A percentile compares a stretch with the other conserved stretches of the same genome.
Conservation (phyloP, 2,329 filamentous ascomycete genomes). For the Lasiodiplodia hormozganensis region DNA sequence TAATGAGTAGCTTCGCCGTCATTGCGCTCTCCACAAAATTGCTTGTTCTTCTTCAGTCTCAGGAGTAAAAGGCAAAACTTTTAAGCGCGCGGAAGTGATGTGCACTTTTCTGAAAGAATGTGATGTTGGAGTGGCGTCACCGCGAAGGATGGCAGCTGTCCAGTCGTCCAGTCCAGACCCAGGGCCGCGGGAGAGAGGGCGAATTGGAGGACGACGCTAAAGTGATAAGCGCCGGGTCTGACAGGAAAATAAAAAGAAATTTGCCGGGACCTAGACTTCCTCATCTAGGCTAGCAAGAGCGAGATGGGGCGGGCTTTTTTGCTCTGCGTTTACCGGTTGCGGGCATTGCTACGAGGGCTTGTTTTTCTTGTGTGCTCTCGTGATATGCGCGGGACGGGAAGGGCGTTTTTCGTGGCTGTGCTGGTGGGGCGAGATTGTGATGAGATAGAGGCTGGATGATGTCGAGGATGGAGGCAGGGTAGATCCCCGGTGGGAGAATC, state of each 20-base stretch:
- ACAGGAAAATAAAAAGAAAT: background rate
- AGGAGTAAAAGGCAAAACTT: no score
- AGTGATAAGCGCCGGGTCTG: background rate
- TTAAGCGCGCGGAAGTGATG: no score
- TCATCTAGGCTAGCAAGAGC: background rate
- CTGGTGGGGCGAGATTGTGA: background rate
- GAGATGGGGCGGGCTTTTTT: background rate
- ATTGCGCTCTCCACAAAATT: no score
- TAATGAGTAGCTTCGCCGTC: no score
- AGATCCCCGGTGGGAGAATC: background rate
- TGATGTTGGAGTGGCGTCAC: no score
- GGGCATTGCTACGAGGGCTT: background rate
- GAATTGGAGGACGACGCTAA: background rate
- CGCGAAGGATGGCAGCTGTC: no score
- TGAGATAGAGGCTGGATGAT: background rate
- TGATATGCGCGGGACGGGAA: background rate
- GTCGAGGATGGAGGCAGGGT: background rate
- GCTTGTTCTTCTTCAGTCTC: no score
- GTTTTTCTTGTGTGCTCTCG: background rate
- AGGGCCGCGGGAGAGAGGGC: background rate
- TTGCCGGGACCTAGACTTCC: background rate
- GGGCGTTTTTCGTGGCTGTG: background rate
- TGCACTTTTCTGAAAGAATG: background rate
- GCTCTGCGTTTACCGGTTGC: background rate
- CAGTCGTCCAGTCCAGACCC: background rate